Base-by-base conservation (phyloP, 257 asterid species). In the Thymus mandschuricus region DNA sequence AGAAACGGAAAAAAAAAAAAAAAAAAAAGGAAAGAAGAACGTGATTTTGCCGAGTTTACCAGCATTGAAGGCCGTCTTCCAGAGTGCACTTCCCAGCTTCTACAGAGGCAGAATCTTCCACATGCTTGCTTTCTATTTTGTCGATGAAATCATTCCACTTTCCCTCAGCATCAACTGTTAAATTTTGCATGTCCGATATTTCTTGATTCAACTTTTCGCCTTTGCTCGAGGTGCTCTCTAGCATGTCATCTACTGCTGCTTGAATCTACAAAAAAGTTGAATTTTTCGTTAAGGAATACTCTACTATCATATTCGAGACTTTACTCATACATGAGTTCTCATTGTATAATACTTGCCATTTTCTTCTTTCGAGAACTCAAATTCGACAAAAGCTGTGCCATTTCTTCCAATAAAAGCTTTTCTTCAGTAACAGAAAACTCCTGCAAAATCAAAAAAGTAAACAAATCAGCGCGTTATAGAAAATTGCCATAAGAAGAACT, bases 341-440 rank as follows among this genome's bases (percentile, higher is more conserved):
- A 38, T 38, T 38, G 41, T 38, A 31, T 34, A 60, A 43, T 57
- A 66, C 76, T 61, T 82, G 66, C 92, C 83, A 84, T 56, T 46
- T 44, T 79, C 75, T 82, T 81, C 85, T 81, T 84, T 75, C 79
- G 70, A 55, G 85, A 75, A 55, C 66, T 74, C 35, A 89, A 87
- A 71, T 78, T 75, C 44, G 84, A 80, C 49, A 87, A 61, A 50
- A 87, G 71, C 60, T 81, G 79, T 48, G 86, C 82, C 38, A 82
- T 73, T 80, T 84, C 74, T 71, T 79, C 82, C 34, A 85, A 64
- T 10, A 87, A 66, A 72, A 82, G 79, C 63, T 50, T 83, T 69
- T 81, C 88, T 81, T 87, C 92, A 72, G 46, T 76, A 48, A 81
- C 73, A 60, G 89, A 79, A 66, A 81, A 73, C 28, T 81, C 87